Evolutionary conservation across 75 land plant species (phyloP), one percentile per base, ranked within the genome.

Genomic region (Sequoia sempervirens): DNA sequence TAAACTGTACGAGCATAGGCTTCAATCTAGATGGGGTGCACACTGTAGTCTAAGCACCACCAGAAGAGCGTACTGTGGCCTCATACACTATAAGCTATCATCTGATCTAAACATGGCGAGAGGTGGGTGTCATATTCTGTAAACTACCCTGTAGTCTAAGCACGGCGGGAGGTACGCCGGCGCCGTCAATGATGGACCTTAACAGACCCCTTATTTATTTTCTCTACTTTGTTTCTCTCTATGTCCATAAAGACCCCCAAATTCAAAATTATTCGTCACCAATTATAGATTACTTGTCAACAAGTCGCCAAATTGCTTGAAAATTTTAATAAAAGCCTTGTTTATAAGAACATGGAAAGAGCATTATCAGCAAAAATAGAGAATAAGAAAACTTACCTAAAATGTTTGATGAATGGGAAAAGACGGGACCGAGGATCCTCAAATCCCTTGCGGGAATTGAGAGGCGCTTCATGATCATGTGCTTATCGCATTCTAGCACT

Each of bases 371-470:
- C 9, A 7, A 5, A 61, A 20, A 9, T 8, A 40, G 32, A 81
- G 28, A 80, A 26, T 61, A 23, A 23, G 23, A 20, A 73, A 13
- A 36, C 75, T 47, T 83, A 97, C 99, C 99, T 13, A 97, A 92
- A 69, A 97, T 97, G 80, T 84, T 95, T n/a, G 96, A 97, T 41
- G 99, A 97, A 36, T 94, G 98, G 54, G 99, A 94, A 88, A 97
- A 96, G 69, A 97, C 87, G 53, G 99, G 99, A 0, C 99, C 99
- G 74, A 96, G 90, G 82, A 97, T 96, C 86, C 99, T 86, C 83
- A 97, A 86, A 85, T 97, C 99, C 56, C 99, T 87, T 45, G 98
- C 95, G 37, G 98, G 99, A 79, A 97, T 93, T 7, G 89, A 79
- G 0, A 85, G 93, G 28, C 93, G 88, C 81, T 86, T 83, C 50